These are phyloP conservation scores for Aspergillus bridgeri DNA, from an alignment of 495 filamentous ascomycete species.

Conservation along the genomic window DNA sequence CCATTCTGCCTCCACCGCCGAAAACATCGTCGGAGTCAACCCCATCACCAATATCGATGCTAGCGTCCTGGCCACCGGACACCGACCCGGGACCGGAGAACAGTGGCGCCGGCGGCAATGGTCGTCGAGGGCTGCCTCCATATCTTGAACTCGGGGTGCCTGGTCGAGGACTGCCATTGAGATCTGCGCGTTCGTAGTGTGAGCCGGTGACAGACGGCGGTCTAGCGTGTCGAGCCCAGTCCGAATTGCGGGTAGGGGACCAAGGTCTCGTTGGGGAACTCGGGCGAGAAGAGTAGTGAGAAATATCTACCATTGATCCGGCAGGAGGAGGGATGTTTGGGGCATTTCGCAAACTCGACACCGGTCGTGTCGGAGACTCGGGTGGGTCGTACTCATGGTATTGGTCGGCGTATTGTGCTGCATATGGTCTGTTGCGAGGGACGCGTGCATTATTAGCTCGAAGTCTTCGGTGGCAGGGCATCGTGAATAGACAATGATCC, in stretches of 20 bases:
- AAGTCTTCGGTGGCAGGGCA: slow-evolving; percentile 7
- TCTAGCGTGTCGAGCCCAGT: slow-evolving; percentile 67
- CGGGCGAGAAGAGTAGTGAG: slow-evolving; percentile 49
- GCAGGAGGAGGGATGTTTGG: slow-evolving; percentile 56
- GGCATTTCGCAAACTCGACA: slow-evolving; percentile 52
- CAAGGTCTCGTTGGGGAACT: slow-evolving; percentile 65
- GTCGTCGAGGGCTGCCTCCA: slow-evolving; percentile 76
- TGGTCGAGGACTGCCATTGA: slow-evolving; percentile 86
- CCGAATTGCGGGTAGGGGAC: slow-evolving; percentile 66
- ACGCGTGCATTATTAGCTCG: slow-evolving; percentile 30
- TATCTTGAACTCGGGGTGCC: slow-evolving; percentile 87
- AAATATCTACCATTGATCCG: slow-evolving; percentile 39
- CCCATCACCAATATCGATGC: slow-evolving; percentile 55
- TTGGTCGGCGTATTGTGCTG: slow-evolving; percentile 19
- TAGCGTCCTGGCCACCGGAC: slow-evolving; percentile 32
- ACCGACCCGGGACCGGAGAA: slow-evolving; percentile 54
- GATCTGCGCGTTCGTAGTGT: slow-evolving; percentile 77
- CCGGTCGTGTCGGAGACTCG: slow-evolving; percentile 44
- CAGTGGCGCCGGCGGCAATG: slow-evolving; percentile 89
- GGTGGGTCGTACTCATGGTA: slow-evolving; percentile 34
- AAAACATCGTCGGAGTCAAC: slow-evolving; percentile 72
- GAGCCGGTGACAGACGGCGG: slow-evolving; percentile 50
- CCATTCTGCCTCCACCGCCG: slow-evolving; percentile 56
- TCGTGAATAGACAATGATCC: neutral
- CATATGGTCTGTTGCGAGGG: slow-evolving; percentile 22